A percentile compares a stretch with the other conserved stretches of the same genome.
phyloP scores from a whole-genome alignment of 1,284 basidiomycete species.

The Austroboletus novae-zelandiae region DNA sequence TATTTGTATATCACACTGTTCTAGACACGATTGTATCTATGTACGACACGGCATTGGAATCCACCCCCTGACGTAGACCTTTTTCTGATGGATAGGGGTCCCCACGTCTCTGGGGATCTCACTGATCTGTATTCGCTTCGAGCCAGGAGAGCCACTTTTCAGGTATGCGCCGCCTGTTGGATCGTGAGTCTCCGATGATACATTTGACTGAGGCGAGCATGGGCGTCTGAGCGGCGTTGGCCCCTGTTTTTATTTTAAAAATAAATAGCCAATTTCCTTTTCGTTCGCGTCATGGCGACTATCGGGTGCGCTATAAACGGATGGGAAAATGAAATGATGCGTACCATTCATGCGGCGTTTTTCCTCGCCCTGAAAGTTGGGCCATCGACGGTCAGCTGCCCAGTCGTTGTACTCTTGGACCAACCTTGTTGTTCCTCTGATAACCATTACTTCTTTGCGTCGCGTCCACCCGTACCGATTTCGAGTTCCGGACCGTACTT shows the following conservation, averaged over 20 bases:
- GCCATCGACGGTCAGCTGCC: not conserved
- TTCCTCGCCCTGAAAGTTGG: slow-evolving; percentile 68
- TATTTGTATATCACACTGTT: slow-evolving; percentile 2
- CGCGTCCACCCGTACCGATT: slow-evolving; percentile 88
- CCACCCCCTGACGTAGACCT: not conserved
- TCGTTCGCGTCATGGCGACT: slow-evolving; percentile 94
- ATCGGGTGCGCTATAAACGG: not conserved
- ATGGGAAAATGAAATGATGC: slow-evolving; percentile 8
- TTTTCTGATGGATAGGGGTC: not conserved
- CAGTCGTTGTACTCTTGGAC: not conserved
- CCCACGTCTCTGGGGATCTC: slow-evolving; percentile 62
- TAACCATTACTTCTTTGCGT: slow-evolving; percentile 91
- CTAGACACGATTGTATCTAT: slow-evolving; percentile 1
- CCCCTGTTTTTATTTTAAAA: not conserved
- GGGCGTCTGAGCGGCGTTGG: not conserved
- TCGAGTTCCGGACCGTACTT: slow-evolving; percentile 71
- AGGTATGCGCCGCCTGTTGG: slow-evolving; percentile 79
- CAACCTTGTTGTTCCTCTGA: slow-evolving; percentile 83
- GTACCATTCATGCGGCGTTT: slow-evolving; percentile 84
- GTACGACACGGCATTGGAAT: not conserved
- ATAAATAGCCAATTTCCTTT: slow-evolving; percentile 84
- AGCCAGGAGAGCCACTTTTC: slow-evolving; percentile 91
- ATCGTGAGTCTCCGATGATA: slow-evolving; percentile 90
- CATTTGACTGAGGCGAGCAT: slow-evolving; percentile 49
- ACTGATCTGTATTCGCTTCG: slow-evolving; percentile 87